Base-by-base conservation (phyloP, 2,329 filamentous ascomycete genomes). In the Ascochyta fabae region DNA sequence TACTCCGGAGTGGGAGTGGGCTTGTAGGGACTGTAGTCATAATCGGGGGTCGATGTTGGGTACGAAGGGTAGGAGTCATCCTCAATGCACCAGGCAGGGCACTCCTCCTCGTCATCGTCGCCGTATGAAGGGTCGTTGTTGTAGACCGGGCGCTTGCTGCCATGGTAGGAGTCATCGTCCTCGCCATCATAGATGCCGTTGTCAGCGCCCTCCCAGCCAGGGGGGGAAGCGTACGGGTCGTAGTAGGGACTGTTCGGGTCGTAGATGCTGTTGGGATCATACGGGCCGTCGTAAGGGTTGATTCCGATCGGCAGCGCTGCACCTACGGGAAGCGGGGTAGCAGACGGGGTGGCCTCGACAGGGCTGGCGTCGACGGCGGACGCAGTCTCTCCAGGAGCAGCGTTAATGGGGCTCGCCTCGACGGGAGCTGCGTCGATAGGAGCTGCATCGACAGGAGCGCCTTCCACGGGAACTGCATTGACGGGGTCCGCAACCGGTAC, bases 101-200 rank as follows among this genome's bases (percentile, higher is more conserved):
- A 63, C 23, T 63, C 56, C 33, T 61, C 58, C 0, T 63, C 50
- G 13, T 50, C 35, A 8, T 60, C 50, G 19, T n/a, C 8, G 4
- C 27, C 35, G 19, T 53, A 50, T 33, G 16, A 34, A 16, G 48
- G 48, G 16, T 13, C 4, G 8, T 41, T 49, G n/a, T 29, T 29
- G n/a, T 51, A 19, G 16, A 41, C n/a, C 29, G 27, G 38, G 33
- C 27, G 31, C 27, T 35, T 29, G 8, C 44, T 9, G 1, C 29
- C 38, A 2, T 24, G 26, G 38, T 42, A 45, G n/a, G 26, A 19
- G 27, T 56, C 33, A 13, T 49, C 42, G 15, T 64, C 51, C 35
- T 64, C 54, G 16, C 56, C 56, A 12, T 61, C 58, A 29, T 64
- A 64, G 13, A 23, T 23, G 19, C 53, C 48, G 16, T 56, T 54